Evolutionary conservation across 2,329 filamentous ascomycete species (phyloP), one percentile per base, ranked within the genome.

Genomic region (Sporothrix mexicana): DNA sequence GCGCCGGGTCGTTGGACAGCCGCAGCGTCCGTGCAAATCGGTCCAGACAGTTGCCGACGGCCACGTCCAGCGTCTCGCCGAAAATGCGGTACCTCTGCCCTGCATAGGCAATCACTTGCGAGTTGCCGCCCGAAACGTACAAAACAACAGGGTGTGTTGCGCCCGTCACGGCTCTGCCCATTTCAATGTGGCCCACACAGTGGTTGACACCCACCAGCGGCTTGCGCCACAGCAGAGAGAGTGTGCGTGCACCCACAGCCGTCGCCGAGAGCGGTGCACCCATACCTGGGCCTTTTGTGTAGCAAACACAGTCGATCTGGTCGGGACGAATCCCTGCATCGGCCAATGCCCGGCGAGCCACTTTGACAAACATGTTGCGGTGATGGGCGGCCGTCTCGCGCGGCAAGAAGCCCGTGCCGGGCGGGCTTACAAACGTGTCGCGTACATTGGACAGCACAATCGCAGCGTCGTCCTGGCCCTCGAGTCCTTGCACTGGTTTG

Each of bases 151-250:
- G 96, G 82, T 99, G 95, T 30, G 88, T 84, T 17, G 96, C 94
- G 73, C 93, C 93, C 4, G 96, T 98, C 80, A 99, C 97, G 74
- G 92, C 88, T 69, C 96, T 88, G 45, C 96, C 96, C 96, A 99
- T 99, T 84, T 99, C 96, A 78, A 99, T 98, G 82, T 99, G 96
- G 59, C 96, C 96, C 66, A 99, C 93, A 82, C 96, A 99, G 83
- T 99, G 96, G 83, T 99, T 99, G 36, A 99, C 96, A 30, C 94
- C 95, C 2, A 99, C 91, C 51, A 99, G 85, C n/a, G 92, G 90
- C 82, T 93, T 94, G 70, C 85, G 87, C 96, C 96, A 99, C 17
- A 99, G 87, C 73, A 97, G 84, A 57, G 90, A 87, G 45, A 98
- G 84, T 75, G 93, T 93, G 74, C 96, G 88, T 23, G 95, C 96